Conservation (phyloP, 495 filamentous ascomycete genomes). For the Talaromyces ruber region DNA sequence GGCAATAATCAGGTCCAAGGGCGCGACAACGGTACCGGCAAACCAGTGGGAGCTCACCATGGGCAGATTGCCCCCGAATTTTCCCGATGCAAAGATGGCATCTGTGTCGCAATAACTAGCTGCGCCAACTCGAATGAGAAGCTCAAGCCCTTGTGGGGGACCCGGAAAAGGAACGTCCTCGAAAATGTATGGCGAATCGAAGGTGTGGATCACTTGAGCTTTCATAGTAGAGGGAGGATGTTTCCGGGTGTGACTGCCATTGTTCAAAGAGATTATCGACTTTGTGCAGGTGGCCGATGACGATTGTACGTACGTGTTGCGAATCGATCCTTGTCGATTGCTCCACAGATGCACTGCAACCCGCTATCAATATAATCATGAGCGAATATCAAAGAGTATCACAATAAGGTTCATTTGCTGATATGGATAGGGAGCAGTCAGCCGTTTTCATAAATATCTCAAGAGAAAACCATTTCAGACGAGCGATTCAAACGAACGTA, state of each 20-base stretch:
- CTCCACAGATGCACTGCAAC: background rate
- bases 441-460: too few relatives aligned
- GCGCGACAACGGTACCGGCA: constrained; percentile 42
- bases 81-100: constrained; percentile 36
- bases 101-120: constrained; percentile 57
- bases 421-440: too few relatives aligned
- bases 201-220: constrained; percentile 13
- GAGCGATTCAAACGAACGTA: background rate
- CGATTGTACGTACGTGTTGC: background rate
- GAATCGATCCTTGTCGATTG: background rate
- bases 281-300: too few relatives aligned
- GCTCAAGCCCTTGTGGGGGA: constrained; percentile 25
- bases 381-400: background rate
- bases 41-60: constrained; percentile 52
- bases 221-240: background rate
- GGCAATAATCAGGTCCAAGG: constrained; percentile 29
- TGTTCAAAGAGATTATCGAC: background rate
- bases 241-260: background rate
- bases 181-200: constrained; percentile 41
- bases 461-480: background rate
- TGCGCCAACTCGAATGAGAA: constrained; percentile 49
- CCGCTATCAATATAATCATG: background rate
- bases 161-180: constrained; percentile 36
- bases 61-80: constrained; percentile 33
- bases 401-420: too few relatives aligned